Evolutionary conservation across 2,329 filamentous ascomycete species (phyloP).

Genomic region (Colletotrichum siamense): DNA sequence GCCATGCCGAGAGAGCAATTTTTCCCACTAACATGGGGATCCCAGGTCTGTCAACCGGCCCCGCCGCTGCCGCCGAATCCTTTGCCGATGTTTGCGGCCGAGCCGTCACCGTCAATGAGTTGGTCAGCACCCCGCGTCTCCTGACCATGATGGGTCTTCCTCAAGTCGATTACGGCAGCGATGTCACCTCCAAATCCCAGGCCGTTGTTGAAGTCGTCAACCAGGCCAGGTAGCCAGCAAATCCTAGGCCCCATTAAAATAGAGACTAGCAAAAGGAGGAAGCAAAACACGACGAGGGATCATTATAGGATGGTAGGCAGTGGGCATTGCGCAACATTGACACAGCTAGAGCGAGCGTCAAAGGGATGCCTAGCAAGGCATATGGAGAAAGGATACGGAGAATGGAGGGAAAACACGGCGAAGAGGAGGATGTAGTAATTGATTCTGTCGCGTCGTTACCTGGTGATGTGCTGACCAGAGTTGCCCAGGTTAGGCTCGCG

Average conservation of each 20-base stretch:
- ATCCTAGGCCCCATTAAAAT: not conserved
- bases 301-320: not conserved
- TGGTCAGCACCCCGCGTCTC: constrained; percentile 33
- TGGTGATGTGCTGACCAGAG: not conserved
- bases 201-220: constrained; percentile 28
- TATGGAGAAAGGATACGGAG: not conserved
- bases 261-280: not conserved
- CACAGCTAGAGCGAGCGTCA: not conserved
- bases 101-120: constrained; percentile 34
- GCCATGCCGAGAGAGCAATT: not conserved
- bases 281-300: not conserved
- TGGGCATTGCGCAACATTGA: not conserved
- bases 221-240: not conserved
- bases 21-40: constrained; percentile 5
- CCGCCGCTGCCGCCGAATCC: constrained; percentile 27
- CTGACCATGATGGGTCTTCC: constrained; percentile 37
- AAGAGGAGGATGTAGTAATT: not conserved
- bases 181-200: constrained; percentile 30
- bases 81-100: constrained; percentile 36
- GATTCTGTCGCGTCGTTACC: not conserved
- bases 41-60: constrained; percentile 9
- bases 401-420: too few species aligned
- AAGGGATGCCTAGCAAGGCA: not conserved
- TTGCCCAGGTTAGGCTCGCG: not conserved
- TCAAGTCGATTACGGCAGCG: constrained; percentile 32